Conservation (phyloP, 441 rosid species). For the Adansonia madagascariensis region DNA sequence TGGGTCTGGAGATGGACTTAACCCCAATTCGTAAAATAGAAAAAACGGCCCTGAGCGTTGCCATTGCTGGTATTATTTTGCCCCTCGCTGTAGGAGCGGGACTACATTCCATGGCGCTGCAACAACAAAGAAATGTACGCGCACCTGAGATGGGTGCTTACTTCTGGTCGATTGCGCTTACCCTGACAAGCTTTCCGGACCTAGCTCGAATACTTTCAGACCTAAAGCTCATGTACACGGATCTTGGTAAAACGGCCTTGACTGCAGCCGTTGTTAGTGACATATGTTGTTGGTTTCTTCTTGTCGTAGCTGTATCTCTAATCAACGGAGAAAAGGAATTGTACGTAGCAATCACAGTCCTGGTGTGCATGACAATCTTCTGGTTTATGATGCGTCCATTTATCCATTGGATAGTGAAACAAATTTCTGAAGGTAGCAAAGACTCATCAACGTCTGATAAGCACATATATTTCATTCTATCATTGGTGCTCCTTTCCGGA, state of each 20-base stretch:
- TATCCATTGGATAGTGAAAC: conserved; percentile 33
- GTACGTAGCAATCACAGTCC: conserved; percentile 20
- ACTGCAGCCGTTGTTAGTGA: conserved; percentile 34
- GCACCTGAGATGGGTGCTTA: conserved; percentile 26
- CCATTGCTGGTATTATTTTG: conserved; percentile 36
- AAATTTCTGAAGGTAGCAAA: not conserved
- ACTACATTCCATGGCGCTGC: conserved; percentile 22
- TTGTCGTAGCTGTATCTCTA: conserved; percentile 27
- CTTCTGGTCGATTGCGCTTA: conserved; percentile 38
- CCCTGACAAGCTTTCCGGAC: conserved; percentile 42
- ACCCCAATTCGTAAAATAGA: conserved; percentile 32
- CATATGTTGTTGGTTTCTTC: conserved; percentile 33
- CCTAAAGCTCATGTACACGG: conserved; percentile 41
- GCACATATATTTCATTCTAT: conserved; percentile 35
- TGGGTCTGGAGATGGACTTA: conserved; percentile 41
- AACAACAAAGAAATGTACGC: not conserved
- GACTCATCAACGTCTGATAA: conserved; percentile 22
- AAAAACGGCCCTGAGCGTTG: conserved; percentile 35
- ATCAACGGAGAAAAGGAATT: conserved; percentile 15
- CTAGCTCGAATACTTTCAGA: conserved; percentile 38
- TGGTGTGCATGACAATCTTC: conserved; percentile 28
- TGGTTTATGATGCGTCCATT: conserved; percentile 45
- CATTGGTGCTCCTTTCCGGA: conserved; percentile 42
- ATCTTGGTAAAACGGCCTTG: conserved; percentile 37
- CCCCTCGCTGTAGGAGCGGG: conserved; percentile 39